phyloP scores from a whole-genome alignment of 1,139 yeast genomes.

The Diutina siamensis region DNA sequence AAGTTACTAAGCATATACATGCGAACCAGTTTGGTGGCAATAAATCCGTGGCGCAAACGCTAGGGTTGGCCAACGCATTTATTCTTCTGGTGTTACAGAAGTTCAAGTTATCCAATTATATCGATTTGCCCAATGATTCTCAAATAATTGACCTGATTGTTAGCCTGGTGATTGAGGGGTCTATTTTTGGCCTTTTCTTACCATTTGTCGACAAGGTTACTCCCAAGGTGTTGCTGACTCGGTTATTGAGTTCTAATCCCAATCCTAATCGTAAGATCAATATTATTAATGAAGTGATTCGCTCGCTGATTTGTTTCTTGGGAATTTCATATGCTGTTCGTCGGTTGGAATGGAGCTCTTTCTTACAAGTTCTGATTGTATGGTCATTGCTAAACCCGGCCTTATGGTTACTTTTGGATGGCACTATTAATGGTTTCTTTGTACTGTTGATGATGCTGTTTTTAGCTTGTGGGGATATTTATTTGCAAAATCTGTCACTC shows the following conservation, averaged over 20 bases:
- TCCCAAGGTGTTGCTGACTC: slow-evolving; percentile 22
- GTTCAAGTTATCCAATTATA: slow-evolving; percentile 10
- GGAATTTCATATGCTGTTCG: slow-evolving; percentile 81
- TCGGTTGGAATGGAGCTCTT: slow-evolving; percentile 68
- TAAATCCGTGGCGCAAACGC: slow-evolving; percentile 13
- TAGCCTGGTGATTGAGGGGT: slow-evolving; percentile 37
- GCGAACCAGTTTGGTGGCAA: slow-evolving; percentile 32
- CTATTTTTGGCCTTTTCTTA: slow-evolving; percentile 48
- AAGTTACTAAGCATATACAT: slow-evolving; percentile 38
- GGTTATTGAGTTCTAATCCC: slow-evolving; percentile 14
- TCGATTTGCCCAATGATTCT: slow-evolving; percentile 20
- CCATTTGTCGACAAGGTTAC: slow-evolving; percentile 47
- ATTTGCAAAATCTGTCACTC: slow-evolving; percentile 17
- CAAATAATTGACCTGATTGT: slow-evolving; percentile 15
- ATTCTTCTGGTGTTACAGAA: slow-evolving; percentile 23
- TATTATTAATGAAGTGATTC: slow-evolving; percentile 27
- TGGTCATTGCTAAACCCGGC: slow-evolving; percentile 73
- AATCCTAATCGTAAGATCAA: slow-evolving; percentile 19
- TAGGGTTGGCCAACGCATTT: background rate
- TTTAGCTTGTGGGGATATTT: slow-evolving; percentile 17
- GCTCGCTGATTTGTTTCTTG: slow-evolving; percentile 64
- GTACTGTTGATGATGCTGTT: slow-evolving; percentile 31
- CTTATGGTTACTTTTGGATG: slow-evolving; percentile 72
- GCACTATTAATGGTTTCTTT: slow-evolving; percentile 55
- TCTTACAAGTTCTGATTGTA: slow-evolving; percentile 61